phyloP scores from a whole-genome alignment of 768 basidiomycete species.

The Termitomyces heimii region DNA sequence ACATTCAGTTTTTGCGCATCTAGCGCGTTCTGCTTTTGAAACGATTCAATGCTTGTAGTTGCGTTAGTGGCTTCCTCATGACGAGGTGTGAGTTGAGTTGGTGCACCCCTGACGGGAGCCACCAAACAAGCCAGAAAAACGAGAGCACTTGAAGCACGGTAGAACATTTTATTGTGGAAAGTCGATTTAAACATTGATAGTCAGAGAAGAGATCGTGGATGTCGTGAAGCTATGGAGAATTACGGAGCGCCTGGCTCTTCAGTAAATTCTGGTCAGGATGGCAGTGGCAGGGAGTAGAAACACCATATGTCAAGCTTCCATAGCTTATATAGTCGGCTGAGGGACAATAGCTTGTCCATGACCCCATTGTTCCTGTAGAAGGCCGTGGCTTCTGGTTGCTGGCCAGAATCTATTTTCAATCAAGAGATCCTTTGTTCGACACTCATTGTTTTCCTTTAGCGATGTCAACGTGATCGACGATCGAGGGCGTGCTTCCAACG shows the following conservation, averaged over 20 bases:
- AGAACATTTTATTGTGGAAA: slow-evolving; percentile 1
- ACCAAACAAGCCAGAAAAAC: slow-evolving; percentile 18
- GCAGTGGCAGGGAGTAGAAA: not conserved
- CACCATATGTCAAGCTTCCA: not conserved
- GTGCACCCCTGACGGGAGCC: slow-evolving; percentile 29
- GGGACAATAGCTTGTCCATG: slow-evolving; percentile 5
- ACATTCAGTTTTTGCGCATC: slow-evolving; percentile 45
- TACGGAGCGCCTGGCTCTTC: slow-evolving; percentile 15
- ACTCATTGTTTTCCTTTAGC: slow-evolving; percentile 9
- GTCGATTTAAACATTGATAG: not conserved
- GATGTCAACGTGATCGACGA: slow-evolving; percentile 1
- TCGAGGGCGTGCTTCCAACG: not conserved
- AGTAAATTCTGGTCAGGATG: not conserved
- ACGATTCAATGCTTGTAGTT: slow-evolving; percentile 4
- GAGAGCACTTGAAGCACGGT: slow-evolving; percentile 4
- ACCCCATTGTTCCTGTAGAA: slow-evolving; percentile 7
- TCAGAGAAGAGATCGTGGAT: slow-evolving; percentile 11
- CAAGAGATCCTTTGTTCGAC: not conserved
- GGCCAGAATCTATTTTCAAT: not conserved
- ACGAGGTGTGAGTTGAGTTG: slow-evolving; percentile 21
- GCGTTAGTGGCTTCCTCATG: slow-evolving; percentile 16
- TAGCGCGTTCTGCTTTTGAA: slow-evolving; percentile 35
- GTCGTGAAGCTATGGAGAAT: slow-evolving; percentile 11
- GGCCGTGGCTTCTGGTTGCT: not conserved
- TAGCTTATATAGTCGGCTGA: slow-evolving; percentile 9